phyloP scores from a whole-genome alignment of 1,139 yeast genomes.

The Maudiozyma humilis region DNA sequence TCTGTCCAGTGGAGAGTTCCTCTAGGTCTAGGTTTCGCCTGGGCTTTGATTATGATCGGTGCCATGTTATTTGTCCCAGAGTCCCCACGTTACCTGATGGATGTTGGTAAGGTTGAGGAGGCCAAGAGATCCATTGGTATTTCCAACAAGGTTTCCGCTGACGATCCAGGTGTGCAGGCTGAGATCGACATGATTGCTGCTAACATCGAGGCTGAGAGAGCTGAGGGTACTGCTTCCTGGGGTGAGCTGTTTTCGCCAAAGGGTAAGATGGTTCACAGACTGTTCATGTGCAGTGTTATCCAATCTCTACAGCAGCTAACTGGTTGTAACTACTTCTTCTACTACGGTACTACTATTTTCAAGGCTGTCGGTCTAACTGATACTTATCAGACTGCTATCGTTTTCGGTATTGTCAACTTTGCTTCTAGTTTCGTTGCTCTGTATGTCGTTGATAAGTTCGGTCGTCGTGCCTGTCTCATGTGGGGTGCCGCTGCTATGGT shows the following conservation, averaged over 20 bases:
- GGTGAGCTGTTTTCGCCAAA: constrained; percentile 10
- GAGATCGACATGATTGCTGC: constrained; percentile 9
- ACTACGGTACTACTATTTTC: too few relatives aligned
- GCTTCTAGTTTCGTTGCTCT: constrained; percentile 13
- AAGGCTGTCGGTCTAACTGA: constrained; percentile 13
- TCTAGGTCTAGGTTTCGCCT: constrained; percentile 9
- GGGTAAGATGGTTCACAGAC: constrained; percentile 10
- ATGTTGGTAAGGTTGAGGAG: constrained; percentile 23
- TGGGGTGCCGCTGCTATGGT: constrained; percentile 15
- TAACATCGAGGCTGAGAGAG: constrained; percentile 12
- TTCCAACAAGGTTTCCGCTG: constrained; percentile 41
- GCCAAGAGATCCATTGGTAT: constrained; percentile 53
- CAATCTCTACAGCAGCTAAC: too few relatives aligned
- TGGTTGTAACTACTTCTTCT: too few relatives aligned
- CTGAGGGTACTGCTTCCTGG: constrained; percentile 12
- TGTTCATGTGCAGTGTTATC: too few relatives aligned
- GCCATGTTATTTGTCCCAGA: constrained; percentile 15
- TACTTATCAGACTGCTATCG: constrained; percentile 13
- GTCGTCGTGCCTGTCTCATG: constrained; percentile 14
- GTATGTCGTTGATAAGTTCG: constrained; percentile 12
- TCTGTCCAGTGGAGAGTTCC: constrained; percentile 6
- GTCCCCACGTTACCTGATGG: constrained; percentile 13
- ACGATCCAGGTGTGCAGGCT: constrained; percentile 10
- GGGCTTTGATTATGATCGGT: constrained; percentile 12
- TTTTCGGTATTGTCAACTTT: constrained; percentile 15